Conservation (phyloP, 129 eudicot species). For the Glebionis coronaria region DNA sequence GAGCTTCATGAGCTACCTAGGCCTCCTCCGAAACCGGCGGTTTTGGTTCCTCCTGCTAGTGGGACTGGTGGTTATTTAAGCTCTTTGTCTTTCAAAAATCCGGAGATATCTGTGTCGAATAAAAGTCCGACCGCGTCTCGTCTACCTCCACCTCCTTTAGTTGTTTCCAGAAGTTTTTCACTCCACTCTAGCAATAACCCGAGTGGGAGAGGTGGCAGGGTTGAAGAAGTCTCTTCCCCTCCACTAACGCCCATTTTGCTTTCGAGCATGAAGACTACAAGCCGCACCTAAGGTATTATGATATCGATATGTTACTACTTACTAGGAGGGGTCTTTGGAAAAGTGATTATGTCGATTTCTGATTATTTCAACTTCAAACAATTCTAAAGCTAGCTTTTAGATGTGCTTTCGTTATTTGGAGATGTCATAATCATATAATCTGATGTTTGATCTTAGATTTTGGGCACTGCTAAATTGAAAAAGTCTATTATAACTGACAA, state of each 20-base stretch:
- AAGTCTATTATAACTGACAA: no score
- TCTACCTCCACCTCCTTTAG: conserved; percentile 68
- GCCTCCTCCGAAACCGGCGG: conserved; percentile 53
- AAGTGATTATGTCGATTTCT: not conserved
- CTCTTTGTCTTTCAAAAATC: conserved; percentile 46
- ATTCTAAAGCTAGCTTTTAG: no score
- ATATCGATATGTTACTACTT: not conserved
- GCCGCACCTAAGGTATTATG: conserved; percentile 28
- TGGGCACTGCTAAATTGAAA: not conserved
- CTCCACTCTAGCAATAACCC: conserved; percentile 59
- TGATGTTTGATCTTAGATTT: not conserved
- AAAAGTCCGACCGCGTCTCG: conserved; percentile 43
- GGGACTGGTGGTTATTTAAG: conserved; percentile 51
- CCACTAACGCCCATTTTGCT: conserved; percentile 76
- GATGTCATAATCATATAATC: not conserved
- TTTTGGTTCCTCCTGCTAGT: conserved; percentile 35
- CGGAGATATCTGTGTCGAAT: conserved; percentile 42
- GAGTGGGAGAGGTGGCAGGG: conserved; percentile 42
- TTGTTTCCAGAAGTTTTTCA: conserved; percentile 73
- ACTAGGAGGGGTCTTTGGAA: not conserved
- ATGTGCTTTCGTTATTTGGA: not conserved
- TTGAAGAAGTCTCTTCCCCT: conserved; percentile 56
- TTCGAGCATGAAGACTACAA: conserved; percentile 43
- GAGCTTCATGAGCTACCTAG: conserved; percentile 98
- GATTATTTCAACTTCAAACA: not conserved